Evolutionary conservation across 2,329 filamentous ascomycete genomes (phyloP).

Genomic region (Capronia americana): DNA sequence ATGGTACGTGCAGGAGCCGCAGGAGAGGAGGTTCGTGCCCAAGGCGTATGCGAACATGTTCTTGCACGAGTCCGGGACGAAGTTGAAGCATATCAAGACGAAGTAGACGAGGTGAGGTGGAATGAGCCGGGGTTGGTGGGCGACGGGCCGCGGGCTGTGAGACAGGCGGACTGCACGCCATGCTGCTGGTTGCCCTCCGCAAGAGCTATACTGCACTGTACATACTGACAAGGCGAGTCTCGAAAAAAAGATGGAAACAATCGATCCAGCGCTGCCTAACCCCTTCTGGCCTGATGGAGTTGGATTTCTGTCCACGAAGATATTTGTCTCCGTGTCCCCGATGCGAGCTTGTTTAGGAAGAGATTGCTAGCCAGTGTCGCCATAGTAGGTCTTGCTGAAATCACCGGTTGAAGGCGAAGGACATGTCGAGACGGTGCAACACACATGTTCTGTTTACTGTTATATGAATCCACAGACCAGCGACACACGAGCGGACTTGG

Average conservation of each 20-base stretch:
- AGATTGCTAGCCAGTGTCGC: no score
- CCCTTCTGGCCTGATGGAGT: not conserved
- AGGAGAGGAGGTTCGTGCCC: conserved; percentile 80
- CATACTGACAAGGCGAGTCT: conserved; percentile 7
- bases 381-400: not conserved
- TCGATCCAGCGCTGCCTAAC: not conserved
- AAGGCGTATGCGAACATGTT: conserved; percentile 99
- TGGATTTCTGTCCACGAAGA: not conserved
- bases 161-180: not conserved
- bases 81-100: conserved; percentile 80
- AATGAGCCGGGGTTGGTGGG: not conserved
- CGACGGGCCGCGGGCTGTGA: not conserved
- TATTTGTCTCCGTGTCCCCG: not conserved
- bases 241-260: not conserved
- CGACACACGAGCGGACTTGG: not conserved
- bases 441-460: not conserved
- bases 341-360: not conserved
- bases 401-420: not conserved
- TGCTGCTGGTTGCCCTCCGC: not conserved
- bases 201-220: conserved; percentile 1
- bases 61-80: conserved; percentile 67
- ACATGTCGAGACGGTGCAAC: not conserved
- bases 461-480: not conserved
- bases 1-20: conserved; percentile 97
- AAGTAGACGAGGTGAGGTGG: conserved; percentile 62